phyloP scores from a whole-genome alignment of 495 filamentous ascomycete species.

The Penicillium turbatum region DNA sequence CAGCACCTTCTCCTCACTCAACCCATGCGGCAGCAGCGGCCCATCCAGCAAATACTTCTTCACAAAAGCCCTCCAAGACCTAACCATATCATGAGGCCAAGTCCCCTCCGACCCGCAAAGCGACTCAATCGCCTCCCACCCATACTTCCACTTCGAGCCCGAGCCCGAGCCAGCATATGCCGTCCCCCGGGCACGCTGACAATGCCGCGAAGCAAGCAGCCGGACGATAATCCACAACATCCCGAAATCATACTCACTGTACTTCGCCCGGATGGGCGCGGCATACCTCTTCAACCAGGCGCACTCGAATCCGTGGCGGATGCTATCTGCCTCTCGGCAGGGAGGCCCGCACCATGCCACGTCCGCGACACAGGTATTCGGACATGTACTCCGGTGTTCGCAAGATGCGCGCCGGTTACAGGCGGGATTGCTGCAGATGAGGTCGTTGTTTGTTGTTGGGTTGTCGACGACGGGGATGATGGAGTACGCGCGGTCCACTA shows the following conservation, averaged over 20 bases:
- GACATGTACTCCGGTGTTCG: conserved; percentile 18
- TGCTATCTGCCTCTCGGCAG: conserved; percentile 23
- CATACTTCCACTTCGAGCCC: conserved; percentile 12
- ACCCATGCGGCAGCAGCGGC: conserved; percentile 21
- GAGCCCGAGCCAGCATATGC: too few species aligned
- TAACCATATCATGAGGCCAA: conserved; percentile 35
- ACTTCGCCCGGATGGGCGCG: conserved; percentile 27
- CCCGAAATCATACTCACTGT: conserved; percentile 38
- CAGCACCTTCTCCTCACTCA: conserved; percentile 22
- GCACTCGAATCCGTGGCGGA: conserved; percentile 36
- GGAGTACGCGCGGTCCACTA: conserved; percentile 35
- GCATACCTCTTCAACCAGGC: conserved; percentile 34
- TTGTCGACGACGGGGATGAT: conserved; percentile 34
- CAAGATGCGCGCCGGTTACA: conserved; percentile 24
- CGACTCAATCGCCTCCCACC: conserved; percentile 32
- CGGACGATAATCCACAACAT: conserved; percentile 43
- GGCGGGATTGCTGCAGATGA: conserved; percentile 35
- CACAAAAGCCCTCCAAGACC: conserved; percentile 28
- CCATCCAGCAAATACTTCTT: conserved; percentile 35
- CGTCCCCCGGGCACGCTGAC: too few species aligned
- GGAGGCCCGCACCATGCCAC: conserved; percentile 32
- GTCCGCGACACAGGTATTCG: conserved; percentile 27
- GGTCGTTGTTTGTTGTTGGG: conserved; percentile 16
- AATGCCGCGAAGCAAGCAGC: conserved; percentile 28
- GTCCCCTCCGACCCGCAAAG: conserved; percentile 34